Evolutionary conservation across 2,329 filamentous ascomycete species (phyloP), one percentile per base, ranked within the genome.

Genomic region (Ophiostoma perfectum): DNA sequence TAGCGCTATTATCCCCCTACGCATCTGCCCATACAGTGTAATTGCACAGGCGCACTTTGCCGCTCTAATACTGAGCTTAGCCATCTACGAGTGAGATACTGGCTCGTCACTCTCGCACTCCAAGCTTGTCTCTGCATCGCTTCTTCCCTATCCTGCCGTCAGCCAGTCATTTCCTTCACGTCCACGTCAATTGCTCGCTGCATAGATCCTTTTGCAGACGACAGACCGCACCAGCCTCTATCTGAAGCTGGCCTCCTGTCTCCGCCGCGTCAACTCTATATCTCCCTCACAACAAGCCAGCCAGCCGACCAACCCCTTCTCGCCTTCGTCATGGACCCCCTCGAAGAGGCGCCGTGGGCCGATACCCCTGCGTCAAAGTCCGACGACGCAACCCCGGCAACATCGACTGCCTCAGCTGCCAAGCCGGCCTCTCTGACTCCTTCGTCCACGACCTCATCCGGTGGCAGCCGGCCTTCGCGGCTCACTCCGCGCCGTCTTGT

Each of bases 401-500:
- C 62, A 42, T 77, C 79, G 68, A 74, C 78, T 65, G 68, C 73
- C 18, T 71, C 74, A 49, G 70, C 73, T 62, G 74, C 75, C 63
- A 76, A 78, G 69, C 70, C 67, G 5, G 14, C 70, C 8, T 69
- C 75, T 52, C 65, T 66, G n/a, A 38, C 69, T 5, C 66, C 69
- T 1, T 58, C 70, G 0, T 71, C 77, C 66, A 75, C 75, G 39
- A 68, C 78, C 36, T 67, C 72, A 36, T 70, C 74, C 41, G 73
- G 75, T 11, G 36, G 42, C 8, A 44, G 78, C 71, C 81, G 82
- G 44, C 77, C 81, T 11, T 80, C 81, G 39, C 81, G 82, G 71
- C 76, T 79, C n/a, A 78, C 76, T 3, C 82, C 83, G 49, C 86
- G 88, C 72, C 86, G 88, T 71, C 81, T 92, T 75, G 88, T 89